phyloP scores from a whole-genome alignment of 164 flowering plant species.

The Protea cynaroides region DNA sequence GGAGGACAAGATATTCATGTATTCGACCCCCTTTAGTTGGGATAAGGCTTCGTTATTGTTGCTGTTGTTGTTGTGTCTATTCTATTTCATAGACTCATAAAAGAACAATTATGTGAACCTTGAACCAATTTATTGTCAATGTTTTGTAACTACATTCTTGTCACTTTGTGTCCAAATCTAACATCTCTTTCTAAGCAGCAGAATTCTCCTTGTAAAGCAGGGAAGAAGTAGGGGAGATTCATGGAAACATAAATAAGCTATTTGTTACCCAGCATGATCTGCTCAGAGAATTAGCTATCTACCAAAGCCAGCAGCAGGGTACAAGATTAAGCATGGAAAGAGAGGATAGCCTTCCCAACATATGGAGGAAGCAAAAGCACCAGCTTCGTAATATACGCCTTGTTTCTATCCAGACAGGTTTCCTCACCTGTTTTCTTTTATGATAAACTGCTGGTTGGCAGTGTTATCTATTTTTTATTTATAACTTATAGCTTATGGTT shows the following conservation, averaged over 20 bases:
- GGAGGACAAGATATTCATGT: too few species aligned
- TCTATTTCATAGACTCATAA: too few species aligned
- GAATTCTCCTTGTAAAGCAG: too few species aligned
- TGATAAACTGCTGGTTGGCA: neutral
- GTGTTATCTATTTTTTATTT: neutral
- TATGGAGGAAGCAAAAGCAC: conserved; percentile 14
- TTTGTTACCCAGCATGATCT: conserved; percentile 14
- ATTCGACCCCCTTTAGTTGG: too few species aligned
- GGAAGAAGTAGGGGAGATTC: conserved; percentile 17
- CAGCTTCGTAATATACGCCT: conserved; percentile 26
- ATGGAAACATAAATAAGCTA: conserved; percentile 21
- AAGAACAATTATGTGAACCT: too few species aligned
- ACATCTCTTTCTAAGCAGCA: too few species aligned
- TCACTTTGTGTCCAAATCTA: too few species aligned
- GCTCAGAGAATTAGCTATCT: conserved; percentile 29
- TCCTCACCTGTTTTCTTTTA: neutral
- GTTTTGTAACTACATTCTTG: too few species aligned
- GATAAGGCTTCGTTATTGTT: too few species aligned
- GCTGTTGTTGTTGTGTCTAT: too few species aligned
- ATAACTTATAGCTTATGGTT: neutral
- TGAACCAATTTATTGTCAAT: too few species aligned
- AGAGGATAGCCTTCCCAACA: conserved; percentile 23
- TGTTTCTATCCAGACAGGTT: conserved; percentile 39
- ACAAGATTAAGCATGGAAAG: conserved; percentile 4
- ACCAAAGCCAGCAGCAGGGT: conserved; percentile 16